These are phyloP conservation scores for Ophiostoma perfectum DNA, from an alignment of 2,329 filamentous ascomycete genomes.

Conservation along the genomic window DNA sequence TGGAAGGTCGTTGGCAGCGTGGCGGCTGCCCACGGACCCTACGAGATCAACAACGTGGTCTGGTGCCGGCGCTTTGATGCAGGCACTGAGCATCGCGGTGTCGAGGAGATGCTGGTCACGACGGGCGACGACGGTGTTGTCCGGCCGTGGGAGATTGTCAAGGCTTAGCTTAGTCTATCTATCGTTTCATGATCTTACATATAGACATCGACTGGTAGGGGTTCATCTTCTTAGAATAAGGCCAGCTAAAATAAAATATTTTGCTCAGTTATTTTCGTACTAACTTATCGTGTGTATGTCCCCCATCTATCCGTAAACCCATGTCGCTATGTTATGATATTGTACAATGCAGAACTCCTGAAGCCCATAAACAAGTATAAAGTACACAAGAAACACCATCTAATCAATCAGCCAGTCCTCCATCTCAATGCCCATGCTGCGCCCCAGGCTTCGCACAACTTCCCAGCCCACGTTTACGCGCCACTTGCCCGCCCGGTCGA, in stretches of 20 bases:
- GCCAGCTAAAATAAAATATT: too few species aligned
- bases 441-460: constrained; percentile 61
- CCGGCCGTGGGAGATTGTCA: constrained; percentile 62
- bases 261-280: too few species aligned
- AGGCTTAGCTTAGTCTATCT: not conserved
- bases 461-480: constrained; percentile 77
- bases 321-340: too few species aligned
- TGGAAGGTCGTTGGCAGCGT: constrained; percentile 70
- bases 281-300: too few species aligned
- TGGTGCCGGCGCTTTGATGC: constrained; percentile 79
- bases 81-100: constrained; percentile 47
- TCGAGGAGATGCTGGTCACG: constrained; percentile 80
- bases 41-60: constrained; percentile 85
- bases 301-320: too few species aligned
- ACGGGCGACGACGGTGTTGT: constrained; percentile 91
- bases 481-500: constrained; percentile 69
- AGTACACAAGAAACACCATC: too few species aligned
- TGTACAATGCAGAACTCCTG: too few species aligned
- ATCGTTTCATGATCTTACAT: not conserved
- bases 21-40: constrained; percentile 77
- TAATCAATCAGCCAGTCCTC: constrained; percentile 70
- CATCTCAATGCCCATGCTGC: constrained; percentile 71
- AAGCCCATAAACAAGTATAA: not conserved
- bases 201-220: not conserved
- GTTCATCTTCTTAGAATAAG: not conserved